phyloP scores from a whole-genome alignment of 495 filamentous ascomycete genomes.

The Podospora tetraspora region DNA sequence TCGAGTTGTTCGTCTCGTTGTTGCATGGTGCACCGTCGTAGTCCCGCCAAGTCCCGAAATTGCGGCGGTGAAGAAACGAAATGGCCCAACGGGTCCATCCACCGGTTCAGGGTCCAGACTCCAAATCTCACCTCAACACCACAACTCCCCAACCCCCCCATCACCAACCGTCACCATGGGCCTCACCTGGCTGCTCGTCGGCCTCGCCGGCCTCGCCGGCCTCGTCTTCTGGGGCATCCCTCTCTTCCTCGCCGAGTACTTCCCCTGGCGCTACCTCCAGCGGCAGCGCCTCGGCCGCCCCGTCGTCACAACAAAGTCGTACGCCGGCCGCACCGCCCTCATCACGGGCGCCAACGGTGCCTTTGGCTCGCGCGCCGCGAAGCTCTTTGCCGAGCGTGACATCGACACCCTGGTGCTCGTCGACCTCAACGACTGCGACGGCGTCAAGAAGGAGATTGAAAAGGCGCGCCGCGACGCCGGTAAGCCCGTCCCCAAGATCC shows the following conservation, averaged over 20 bases:
- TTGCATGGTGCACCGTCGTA: neutral
- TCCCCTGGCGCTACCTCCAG: slow-evolving; percentile 16
- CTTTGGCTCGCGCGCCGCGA: slow-evolving; percentile 25
- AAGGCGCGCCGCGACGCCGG: slow-evolving; percentile 8
- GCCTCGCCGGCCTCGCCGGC: slow-evolving; percentile 5
- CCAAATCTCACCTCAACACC: neutral
- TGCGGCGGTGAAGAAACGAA: neutral
- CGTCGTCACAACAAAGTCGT: slow-evolving; percentile 19
- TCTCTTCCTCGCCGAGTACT: slow-evolving; percentile 18
- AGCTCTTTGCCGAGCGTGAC: slow-evolving; percentile 20
- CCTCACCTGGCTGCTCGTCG: neutral
- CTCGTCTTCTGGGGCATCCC: slow-evolving; percentile 15
- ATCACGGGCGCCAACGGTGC: slow-evolving; percentile 29
- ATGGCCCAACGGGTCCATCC: no score
- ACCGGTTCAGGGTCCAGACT: neutral
- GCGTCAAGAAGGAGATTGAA: slow-evolving; percentile 21
- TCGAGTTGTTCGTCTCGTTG: neutral
- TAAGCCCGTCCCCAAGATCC: slow-evolving; percentile 17
- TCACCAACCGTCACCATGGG: neutral
- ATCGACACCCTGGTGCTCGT: slow-evolving; percentile 23
- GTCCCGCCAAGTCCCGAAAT: neutral
- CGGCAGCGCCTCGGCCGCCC: slow-evolving; percentile 19
- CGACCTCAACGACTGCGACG: slow-evolving; percentile 19
- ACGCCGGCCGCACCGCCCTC: slow-evolving; percentile 21
- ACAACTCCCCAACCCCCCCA: neutral